Conservation (phyloP, 768 basidiomycete species). For the Collybia nuda region DNA sequence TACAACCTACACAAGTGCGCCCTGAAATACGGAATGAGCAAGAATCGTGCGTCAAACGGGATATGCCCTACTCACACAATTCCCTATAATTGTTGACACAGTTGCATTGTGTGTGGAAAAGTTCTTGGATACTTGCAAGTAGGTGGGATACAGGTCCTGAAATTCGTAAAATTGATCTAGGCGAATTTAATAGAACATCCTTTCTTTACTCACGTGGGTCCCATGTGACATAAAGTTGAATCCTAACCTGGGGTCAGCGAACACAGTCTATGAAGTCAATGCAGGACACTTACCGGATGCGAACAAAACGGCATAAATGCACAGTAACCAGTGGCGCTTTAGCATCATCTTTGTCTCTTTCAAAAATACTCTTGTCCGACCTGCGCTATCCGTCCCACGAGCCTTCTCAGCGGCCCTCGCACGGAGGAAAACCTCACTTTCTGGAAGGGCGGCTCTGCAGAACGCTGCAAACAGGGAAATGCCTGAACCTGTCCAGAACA, state of each 20-base stretch:
- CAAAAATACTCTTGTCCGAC: conserved; percentile 73
- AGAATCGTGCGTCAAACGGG: background rate
- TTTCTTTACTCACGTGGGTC: conserved; percentile 34
- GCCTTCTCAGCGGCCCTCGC: conserved; percentile 57
- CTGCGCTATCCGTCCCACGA: conserved; percentile 53
- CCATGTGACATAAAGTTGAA: conserved; percentile 59
- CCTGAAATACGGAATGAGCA: background rate
- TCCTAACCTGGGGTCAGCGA: conserved; percentile 18
- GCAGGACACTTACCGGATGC: conserved; percentile 57
- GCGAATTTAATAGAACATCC: background rate
- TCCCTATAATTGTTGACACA: conserved; percentile 65
- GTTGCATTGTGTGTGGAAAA: conserved; percentile 48
- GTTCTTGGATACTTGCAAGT: conserved; percentile 50
- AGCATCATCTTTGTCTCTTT: conserved; percentile 75
- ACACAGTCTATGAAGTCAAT: background rate
- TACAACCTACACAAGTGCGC: conserved; percentile 8
- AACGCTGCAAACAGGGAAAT: conserved; percentile 69
- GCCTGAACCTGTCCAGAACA: conserved; percentile 82
- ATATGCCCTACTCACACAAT: conserved; percentile 28
- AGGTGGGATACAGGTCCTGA: conserved; percentile 62
- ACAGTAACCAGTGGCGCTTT: conserved; percentile 77
- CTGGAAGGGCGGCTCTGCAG: conserved; percentile 69
- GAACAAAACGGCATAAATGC: conserved; percentile 80
- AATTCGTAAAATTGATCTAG: background rate
- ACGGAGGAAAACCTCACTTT: conserved; percentile 70